phyloP scores from a whole-genome alignment of 140 eudicot species.

The Stevia rebaudiana region DNA sequence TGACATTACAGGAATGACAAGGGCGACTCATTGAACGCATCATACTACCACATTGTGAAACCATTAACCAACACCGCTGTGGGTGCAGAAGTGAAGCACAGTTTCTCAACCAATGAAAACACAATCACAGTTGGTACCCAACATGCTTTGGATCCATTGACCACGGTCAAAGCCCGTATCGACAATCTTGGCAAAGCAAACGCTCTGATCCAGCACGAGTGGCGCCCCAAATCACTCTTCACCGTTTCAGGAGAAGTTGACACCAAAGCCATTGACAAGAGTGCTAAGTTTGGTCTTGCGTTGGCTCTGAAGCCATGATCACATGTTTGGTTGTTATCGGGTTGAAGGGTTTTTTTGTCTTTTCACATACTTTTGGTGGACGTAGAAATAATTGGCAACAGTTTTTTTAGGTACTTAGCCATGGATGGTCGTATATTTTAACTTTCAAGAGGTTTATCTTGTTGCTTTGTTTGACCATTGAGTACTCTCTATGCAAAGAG shows the following conservation, averaged over 20 bases:
- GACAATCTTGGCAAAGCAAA: constrained; percentile 47
- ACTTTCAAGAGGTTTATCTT: constrained; percentile 12
- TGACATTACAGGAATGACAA: constrained; percentile 41
- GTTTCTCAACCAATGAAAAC: constrained; percentile 53
- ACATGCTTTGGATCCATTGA: constrained; percentile 55
- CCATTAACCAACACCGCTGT: constrained; percentile 56
- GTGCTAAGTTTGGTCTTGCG: constrained; percentile 54
- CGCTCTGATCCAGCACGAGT: constrained; percentile 56
- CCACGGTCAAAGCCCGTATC: constrained; percentile 48
- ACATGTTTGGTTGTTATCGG: background rate
- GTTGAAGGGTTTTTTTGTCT: background rate
- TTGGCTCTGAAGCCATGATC: constrained; percentile 44
- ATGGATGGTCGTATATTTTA: constrained; percentile 22
- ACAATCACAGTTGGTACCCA: constrained; percentile 50
- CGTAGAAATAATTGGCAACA: constrained; percentile 20
- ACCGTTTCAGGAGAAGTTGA: constrained; percentile 57
- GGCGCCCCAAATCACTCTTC: constrained; percentile 55
- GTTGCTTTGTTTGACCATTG: constrained; percentile 1
- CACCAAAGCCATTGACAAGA: constrained; percentile 48
- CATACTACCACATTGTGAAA: constrained; percentile 52
- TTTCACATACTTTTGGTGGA: constrained; percentile 13
- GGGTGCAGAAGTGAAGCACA: constrained; percentile 53
- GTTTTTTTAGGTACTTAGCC: constrained; percentile 9
- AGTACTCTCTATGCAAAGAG: constrained; percentile 7
- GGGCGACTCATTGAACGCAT: constrained; percentile 47